Conservation (phyloP, 257 asterid species). For the Lycium ferocissimum region DNA sequence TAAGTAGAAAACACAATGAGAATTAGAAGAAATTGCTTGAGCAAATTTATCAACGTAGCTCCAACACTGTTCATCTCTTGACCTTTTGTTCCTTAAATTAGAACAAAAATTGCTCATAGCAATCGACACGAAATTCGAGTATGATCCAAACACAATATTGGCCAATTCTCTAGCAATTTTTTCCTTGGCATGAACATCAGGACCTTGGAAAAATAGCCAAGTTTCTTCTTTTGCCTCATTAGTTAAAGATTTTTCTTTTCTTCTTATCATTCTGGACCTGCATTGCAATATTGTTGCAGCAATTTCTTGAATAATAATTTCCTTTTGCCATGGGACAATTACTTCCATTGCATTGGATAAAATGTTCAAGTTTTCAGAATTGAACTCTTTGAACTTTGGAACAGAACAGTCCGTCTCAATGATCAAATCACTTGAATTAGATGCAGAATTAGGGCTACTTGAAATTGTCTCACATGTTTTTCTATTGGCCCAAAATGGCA, state of each 20-base stretch:
- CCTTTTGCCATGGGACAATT: constrained; percentile 67
- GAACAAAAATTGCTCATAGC: constrained; percentile 53
- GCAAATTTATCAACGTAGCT: constrained; percentile 57
- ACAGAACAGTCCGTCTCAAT: not conserved
- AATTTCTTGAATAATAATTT: constrained; percentile 54
- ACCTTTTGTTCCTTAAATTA: constrained; percentile 53
- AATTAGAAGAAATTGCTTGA: constrained; percentile 50
- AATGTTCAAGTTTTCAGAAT: constrained; percentile 59
- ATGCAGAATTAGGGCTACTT: not conserved
- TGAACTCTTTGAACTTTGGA: constrained; percentile 36
- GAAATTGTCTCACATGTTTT: constrained; percentile 14
- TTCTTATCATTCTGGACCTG: constrained; percentile 69
- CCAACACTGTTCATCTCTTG: constrained; percentile 59
- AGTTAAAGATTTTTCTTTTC: constrained; percentile 33
- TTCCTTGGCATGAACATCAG: constrained; percentile 62
- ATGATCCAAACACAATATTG: constrained; percentile 70
- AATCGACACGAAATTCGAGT: constrained; percentile 51
- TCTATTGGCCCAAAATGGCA: constrained; percentile 26
- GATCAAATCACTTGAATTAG: constrained; percentile 26
- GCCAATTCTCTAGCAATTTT: constrained; percentile 70
- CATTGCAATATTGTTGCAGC: constrained; percentile 70
- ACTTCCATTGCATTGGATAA: constrained; percentile 70
- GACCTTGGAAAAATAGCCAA: constrained; percentile 77
- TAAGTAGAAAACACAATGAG: constrained; percentile 69
- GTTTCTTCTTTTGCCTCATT: constrained; percentile 62